These are phyloP conservation scores for Rutstroemia sp. DNA, from an alignment of 2,329 filamentous ascomycete genomes.

Conservation along the genomic window DNA sequence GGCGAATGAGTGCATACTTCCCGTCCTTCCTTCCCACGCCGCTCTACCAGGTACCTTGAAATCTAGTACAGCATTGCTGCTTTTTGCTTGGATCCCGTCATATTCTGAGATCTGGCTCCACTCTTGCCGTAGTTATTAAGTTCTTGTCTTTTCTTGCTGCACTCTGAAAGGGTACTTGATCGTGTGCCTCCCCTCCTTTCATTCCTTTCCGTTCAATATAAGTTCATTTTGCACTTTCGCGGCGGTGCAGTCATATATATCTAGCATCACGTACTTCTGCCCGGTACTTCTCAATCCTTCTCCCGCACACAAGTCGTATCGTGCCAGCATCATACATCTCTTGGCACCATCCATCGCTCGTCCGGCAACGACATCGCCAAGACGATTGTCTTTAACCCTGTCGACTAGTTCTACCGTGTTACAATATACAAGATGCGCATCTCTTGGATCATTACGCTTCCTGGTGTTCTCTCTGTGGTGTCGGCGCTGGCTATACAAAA, in stretches of 20 bases:
- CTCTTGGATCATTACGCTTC: slow-evolving; percentile 21
- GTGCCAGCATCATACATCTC: not conserved
- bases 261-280: no score
- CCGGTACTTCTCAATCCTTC: not conserved
- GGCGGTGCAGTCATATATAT: not conserved
- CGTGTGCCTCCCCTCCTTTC: slow-evolving; percentile 2
- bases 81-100: not conserved
- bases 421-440: slow-evolving; percentile 22
- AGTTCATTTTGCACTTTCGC: not conserved
- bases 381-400: slow-evolving; percentile 5
- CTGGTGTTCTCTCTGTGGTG: slow-evolving; percentile 16
- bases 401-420: not conserved
- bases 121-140: not conserved
- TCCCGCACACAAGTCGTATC: not conserved
- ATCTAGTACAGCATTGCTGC: no score
- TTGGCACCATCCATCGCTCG: not conserved
- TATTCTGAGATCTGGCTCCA: not conserved
- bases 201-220: not conserved
- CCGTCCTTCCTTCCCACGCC: not conserved
- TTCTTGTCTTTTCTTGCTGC: not conserved
- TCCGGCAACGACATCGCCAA: slow-evolving; percentile 1
- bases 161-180: slow-evolving; percentile 4
- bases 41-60: not conserved
- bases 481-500: slow-evolving; percentile 24
- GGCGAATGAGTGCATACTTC: not conserved